phyloP scores from a whole-genome alignment of 2,329 filamentous ascomycete species.

The Cryphonectria naterciae region DNA sequence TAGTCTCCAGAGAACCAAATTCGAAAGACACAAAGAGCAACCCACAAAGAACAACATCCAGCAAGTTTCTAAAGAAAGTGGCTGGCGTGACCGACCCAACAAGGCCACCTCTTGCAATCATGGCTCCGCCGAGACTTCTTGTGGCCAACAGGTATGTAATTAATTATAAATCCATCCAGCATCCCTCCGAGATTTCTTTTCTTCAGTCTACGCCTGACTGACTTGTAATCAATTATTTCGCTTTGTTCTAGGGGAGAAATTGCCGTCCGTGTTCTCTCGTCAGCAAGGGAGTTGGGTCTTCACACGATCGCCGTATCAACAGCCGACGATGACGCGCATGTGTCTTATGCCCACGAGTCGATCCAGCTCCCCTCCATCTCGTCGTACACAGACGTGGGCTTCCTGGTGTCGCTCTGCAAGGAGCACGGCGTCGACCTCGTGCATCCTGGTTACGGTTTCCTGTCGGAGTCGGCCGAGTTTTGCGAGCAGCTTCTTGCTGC shows the following conservation, averaged over 20 bases:
- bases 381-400: slow-evolving; percentile 19
- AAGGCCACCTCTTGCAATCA: not conserved
- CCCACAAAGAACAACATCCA: not conserved
- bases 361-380: slow-evolving; percentile 51
- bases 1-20: not conserved
- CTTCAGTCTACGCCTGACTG: not conserved
- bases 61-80: not conserved
- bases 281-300: slow-evolving; percentile 61
- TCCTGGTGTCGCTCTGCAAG: slow-evolving; percentile 20
- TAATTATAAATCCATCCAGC: not conserved
- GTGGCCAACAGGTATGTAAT: slow-evolving; percentile 20
- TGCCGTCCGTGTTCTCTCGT: slow-evolving; percentile 61
- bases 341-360: slow-evolving; percentile 53
- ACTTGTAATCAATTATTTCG: slow-evolving; percentile 39
- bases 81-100: not conserved
- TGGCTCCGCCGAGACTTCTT: slow-evolving; percentile 12
- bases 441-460: slow-evolving; percentile 25
- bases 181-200: not conserved
- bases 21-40: not conserved
- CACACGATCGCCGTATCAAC: slow-evolving; percentile 62
- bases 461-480: slow-evolving; percentile 21
- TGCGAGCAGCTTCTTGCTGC: slow-evolving; percentile 15
- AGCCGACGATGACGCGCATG: slow-evolving; percentile 58
- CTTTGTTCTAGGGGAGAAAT: slow-evolving; percentile 55
- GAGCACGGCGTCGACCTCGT: slow-evolving; percentile 19